Conservation (phyloP, 768 basidiomycete species). For the Phanerochaete sordida region DNA sequence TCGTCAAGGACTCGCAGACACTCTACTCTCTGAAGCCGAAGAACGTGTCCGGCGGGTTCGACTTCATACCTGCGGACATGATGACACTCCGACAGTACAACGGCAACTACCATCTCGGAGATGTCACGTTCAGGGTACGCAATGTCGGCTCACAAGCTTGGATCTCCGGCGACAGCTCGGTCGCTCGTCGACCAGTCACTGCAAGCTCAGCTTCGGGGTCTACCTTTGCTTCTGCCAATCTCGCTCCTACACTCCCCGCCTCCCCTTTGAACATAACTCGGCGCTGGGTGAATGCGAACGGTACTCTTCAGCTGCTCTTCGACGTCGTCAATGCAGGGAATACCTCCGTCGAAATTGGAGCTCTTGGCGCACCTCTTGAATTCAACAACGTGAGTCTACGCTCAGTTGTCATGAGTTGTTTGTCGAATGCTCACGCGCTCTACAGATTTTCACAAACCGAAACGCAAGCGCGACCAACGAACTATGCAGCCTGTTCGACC, state of each 20-base stretch:
- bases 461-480: constrained; percentile 50
- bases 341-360: constrained; percentile 48
- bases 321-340: constrained; percentile 46
- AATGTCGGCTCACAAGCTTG: constrained; percentile 42
- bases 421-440: neutral
- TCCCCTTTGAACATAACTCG: constrained; percentile 45
- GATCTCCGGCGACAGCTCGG: constrained; percentile 43
- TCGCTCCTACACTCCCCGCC: constrained; percentile 45
- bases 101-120: constrained; percentile 51
- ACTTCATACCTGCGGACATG: constrained; percentile 50
- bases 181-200: constrained; percentile 37
- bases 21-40: constrained; percentile 45
- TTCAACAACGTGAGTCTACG: constrained; percentile 52
- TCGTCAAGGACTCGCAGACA: constrained; percentile 56
- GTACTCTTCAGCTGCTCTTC: constrained; percentile 44
- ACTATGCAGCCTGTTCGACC: constrained; percentile 52
- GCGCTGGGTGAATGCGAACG: constrained; percentile 43
- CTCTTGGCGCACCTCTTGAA: constrained; percentile 49
- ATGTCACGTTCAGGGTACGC: constrained; percentile 51
- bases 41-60: constrained; percentile 34
- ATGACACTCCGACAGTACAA: constrained; percentile 47
- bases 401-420: neutral
- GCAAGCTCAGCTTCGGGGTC: constrained; percentile 36
- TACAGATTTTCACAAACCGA: constrained; percentile 51
- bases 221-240: constrained; percentile 46